phyloP scores from a whole-genome alignment of 2,329 filamentous ascomycete genomes.

The Venturiaceae sp. region DNA sequence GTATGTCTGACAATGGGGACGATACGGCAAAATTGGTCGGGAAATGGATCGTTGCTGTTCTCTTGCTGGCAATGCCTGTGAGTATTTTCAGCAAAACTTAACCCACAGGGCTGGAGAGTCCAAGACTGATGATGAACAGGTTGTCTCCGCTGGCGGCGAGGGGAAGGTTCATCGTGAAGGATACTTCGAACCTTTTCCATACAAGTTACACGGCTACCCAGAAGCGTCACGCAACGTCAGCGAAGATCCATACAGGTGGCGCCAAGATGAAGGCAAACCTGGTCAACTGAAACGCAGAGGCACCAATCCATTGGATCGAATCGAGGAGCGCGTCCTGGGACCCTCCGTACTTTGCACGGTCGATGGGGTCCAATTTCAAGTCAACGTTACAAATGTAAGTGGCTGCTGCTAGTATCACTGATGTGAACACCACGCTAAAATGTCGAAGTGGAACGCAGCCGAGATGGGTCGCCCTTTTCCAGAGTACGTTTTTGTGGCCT shows the following conservation, averaged over 20 bases:
- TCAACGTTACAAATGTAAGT: background rate
- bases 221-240: constrained; percentile 19
- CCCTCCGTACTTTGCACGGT: constrained; percentile 22
- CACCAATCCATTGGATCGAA: constrained; percentile 14
- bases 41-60: constrained; percentile 19
- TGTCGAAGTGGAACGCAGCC: constrained; percentile 18
- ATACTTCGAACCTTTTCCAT: constrained; percentile 19
- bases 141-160: background rate
- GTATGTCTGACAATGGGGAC: constrained; percentile 14
- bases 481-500: constrained; percentile 31
- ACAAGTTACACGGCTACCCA: constrained; percentile 19
- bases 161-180: constrained; percentile 15
- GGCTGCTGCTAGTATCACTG: constrained; percentile 7
- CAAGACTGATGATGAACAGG: constrained; percentile 2
- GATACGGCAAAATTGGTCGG: constrained; percentile 17
- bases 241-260: constrained; percentile 14
- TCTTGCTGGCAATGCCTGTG: constrained; percentile 16
- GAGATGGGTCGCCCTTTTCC: constrained; percentile 15
- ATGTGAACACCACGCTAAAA: constrained; percentile 13
- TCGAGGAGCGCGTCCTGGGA: constrained; percentile 18
- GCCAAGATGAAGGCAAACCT: background rate
- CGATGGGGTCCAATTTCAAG: background rate
- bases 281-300: background rate
- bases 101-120: background rate
- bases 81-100: background rate